These are phyloP conservation scores for Penicillium griseofulvum DNA, from an alignment of 2,329 filamentous ascomycete genomes.

Conservation along the genomic window DNA sequence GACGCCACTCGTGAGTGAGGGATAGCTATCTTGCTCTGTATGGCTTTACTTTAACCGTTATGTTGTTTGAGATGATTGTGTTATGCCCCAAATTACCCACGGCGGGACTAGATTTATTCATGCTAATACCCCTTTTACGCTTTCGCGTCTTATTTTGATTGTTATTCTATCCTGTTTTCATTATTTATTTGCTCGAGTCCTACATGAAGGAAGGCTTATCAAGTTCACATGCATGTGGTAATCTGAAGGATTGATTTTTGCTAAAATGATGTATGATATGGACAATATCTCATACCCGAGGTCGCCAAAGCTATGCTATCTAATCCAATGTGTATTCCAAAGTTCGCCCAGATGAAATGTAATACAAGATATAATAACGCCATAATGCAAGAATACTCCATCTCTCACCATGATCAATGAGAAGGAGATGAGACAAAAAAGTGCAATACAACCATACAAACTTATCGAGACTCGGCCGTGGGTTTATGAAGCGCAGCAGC, in stretches of 20 bases:
- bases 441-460: not conserved
- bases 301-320: conserved; percentile 7
- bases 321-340: conserved; percentile 1
- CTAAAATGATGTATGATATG: conserved; percentile 16
- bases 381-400: conserved; percentile 12
- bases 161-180: not conserved
- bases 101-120: not conserved
- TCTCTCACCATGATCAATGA: not conserved
- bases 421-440: not conserved
- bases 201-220: not conserved
- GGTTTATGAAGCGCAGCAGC: conserved; percentile 61
- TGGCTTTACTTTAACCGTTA: not conserved
- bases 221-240: not conserved
- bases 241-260: conserved; percentile 1
- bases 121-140: conserved; percentile 16
- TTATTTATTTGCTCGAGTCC: not conserved
- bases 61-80: conserved; percentile 1
- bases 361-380: conserved; percentile 15
- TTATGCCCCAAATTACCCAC: not conserved
- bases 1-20: conserved; percentile 29
- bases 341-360: conserved; percentile 6
- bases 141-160: not conserved
- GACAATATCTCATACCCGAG: conserved; percentile 3
- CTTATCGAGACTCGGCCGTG: conserved; percentile 16
- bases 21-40: not conserved